Conservation (phyloP, 2,329 filamentous ascomycete genomes). For the Paramyrothecium sp. region DNA sequence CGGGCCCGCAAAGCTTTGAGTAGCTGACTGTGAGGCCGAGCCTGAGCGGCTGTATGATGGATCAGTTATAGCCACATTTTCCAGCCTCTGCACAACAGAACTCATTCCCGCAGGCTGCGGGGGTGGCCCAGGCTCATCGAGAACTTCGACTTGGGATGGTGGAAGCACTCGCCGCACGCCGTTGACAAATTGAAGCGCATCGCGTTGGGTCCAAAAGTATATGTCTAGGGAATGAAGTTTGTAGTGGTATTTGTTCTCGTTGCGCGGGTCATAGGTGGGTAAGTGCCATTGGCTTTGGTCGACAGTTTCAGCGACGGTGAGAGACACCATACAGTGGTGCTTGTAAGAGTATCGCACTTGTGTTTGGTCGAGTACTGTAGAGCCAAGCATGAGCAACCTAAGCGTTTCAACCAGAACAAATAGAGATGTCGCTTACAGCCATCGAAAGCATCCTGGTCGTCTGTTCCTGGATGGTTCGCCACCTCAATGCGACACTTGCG, state of each 20-base stretch:
- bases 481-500: slow-evolving; percentile 71
- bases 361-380: slow-evolving; percentile 62
- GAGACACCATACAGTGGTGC: slow-evolving; percentile 68
- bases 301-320: slow-evolving; percentile 58
- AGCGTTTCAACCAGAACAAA: neutral
- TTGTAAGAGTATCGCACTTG: slow-evolving; percentile 70
- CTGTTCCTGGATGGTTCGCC: slow-evolving; percentile 71
- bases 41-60: slow-evolving; percentile 40
- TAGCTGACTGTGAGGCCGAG: slow-evolving; percentile 12
- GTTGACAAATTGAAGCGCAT: slow-evolving; percentile 69
- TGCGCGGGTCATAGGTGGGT: slow-evolving; percentile 67
- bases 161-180: slow-evolving; percentile 66
- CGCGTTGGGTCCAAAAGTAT: slow-evolving; percentile 76
- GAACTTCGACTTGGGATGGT: slow-evolving; percentile 57
- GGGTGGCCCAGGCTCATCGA: slow-evolving; percentile 59
- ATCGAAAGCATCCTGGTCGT: slow-evolving; percentile 77
- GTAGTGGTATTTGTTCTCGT: slow-evolving; percentile 78
- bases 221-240: slow-evolving; percentile 73
- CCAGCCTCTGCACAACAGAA: slow-evolving; percentile 70
- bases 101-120: slow-evolving; percentile 54
- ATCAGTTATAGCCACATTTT: slow-evolving; percentile 67
- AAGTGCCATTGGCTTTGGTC: slow-evolving; percentile 70
- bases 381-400: too few relatives aligned
- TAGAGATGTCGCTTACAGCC: slow-evolving; percentile 58
- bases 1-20: slow-evolving; percentile 17